Evolutionary conservation across 768 basidiomycete species (phyloP), one percentile per base, ranked within the genome.

Genomic region (Kwoniella mangroviensis): DNA sequence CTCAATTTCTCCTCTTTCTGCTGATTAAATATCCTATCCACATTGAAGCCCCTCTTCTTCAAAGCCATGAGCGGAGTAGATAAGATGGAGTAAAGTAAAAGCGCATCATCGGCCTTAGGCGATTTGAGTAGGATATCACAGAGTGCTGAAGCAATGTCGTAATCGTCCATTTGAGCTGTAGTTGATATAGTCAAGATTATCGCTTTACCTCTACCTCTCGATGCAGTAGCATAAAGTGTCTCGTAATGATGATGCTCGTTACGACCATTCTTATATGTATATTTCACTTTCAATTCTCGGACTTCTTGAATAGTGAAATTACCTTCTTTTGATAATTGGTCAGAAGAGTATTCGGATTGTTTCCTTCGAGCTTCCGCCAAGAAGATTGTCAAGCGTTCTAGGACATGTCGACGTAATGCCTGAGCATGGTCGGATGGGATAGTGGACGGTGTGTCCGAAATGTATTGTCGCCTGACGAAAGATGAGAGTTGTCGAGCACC

Each of bases 71-170:
- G 84, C 73, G 95, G 93, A 0, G 95, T 98, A 0, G 93, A 93
- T 19, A 99, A 86, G 63, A 99, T 93, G 73, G 94, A 97, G 88
- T 93, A 92, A 74, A 98, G 90, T 9, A 98, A 81, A 7, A 99
- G 85, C 0, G 92, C 88, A 80, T 99, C 96, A 78, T 94, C 93
- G 26, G 90, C 88, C 81, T 91, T 91, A 2, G 89, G 89, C 9
- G 88, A 86, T 65, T 91, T 88, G 72, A 98, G 92, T 40, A 97
- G 83, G 7, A 91, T 80, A 19, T 89, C 89, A 80, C 92, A 93
- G 40, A 98, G 84, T 1, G 92, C 90, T 0, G 89, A 90, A 0
- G 96, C 91, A 15, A 98, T 90, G 82, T 97, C 95, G 77, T 92
- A 98, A 88, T 95, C 92, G 76, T 98, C 93, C 54, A 92, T 85